Conservation (phyloP, 2,329 filamentous ascomycete genomes). For the Tolypocladium ophioglossoides region DNA sequence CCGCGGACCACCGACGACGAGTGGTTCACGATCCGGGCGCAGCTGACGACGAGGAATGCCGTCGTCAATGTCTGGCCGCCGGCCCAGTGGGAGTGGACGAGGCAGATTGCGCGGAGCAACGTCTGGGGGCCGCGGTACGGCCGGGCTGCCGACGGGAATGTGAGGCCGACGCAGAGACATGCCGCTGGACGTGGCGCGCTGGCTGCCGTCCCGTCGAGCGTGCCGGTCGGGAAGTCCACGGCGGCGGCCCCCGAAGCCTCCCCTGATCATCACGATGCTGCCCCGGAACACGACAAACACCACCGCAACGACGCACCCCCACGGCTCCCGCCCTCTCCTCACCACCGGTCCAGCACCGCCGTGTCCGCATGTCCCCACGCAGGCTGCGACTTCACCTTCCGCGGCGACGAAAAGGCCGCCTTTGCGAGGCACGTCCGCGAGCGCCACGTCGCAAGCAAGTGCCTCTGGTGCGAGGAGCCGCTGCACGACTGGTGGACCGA, state of each 20-base stretch:
- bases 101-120: conserved; percentile 6
- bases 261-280: not conserved
- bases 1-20: conserved; percentile 8
- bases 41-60: conserved; percentile 7
- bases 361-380: conserved; percentile 25
- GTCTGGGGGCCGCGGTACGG: conserved; percentile 13
- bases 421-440: conserved; percentile 25
- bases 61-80: conserved; percentile 4
- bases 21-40: conserved; percentile 13
- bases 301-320: too few relatives aligned
- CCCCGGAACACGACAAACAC: conserved; percentile 18
- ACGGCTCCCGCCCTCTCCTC: not conserved
- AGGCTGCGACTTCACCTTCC: conserved; percentile 24
- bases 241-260: too few relatives aligned
- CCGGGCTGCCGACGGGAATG: not conserved
- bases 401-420: conserved; percentile 13
- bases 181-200: not conserved
- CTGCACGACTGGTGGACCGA: conserved; percentile 19
- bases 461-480: conserved; percentile 23
- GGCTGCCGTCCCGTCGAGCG: conserved; percentile 12
- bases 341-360: conserved; percentile 9
- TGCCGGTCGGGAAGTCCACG: too few relatives aligned
- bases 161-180: not conserved
- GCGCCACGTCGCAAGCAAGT: conserved; percentile 22
- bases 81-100: conserved; percentile 8